Base-by-base conservation (phyloP, 352 stramenopile species). In the Phytophthora palmivora region DNA sequence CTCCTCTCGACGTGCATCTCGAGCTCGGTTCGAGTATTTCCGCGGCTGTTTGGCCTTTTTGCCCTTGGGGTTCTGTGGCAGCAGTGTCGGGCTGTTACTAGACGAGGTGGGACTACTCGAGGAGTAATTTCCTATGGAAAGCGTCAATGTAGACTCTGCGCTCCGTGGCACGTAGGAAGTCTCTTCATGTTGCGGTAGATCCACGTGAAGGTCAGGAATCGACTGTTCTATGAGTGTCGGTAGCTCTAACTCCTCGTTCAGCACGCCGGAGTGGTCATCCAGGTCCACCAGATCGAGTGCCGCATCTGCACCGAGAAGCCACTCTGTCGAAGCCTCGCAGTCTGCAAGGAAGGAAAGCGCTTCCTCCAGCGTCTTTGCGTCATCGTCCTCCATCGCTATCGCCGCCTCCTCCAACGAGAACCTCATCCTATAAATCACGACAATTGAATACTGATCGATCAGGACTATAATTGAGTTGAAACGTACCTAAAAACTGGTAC, bases 311-410 rank as follows among this genome's bases (percentile, higher is more conserved):
- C 24, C 63, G 12, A 78, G 36, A 19, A 76, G 48, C 70, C 70
- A 76, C 33, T 67, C 63, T 12, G 53, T 61, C 9, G 66, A 77
- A n/a, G 48, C 26, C 51, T 85, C 73, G 49, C 63, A 82, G 32
- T 82, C 60, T 19, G 47, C 59, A 22, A 81, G 64, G 49, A 79
- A 82, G 18, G 73, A 76, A 11, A 74, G 46, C 45, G 76, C 74
- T 42, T 73, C 72, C 63, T 79, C 52, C 43, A 85, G 61, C 58
- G 61, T 32, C 59, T 61, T 69, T 18, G 59, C 36, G 32, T 67
- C 51, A 32, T 63, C 61, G 6, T 63, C 15, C 9, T 65, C 58
- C 24, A 58, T 50, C 28, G 60, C 58, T 6, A 12, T 58, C 22
- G 36, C 16, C 44, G 24, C 44, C 30, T 34, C 30, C 21, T 47